Evolutionary conservation across 345 rosid genomes (phyloP).

Genomic region (Physaria fendleri): DNA sequence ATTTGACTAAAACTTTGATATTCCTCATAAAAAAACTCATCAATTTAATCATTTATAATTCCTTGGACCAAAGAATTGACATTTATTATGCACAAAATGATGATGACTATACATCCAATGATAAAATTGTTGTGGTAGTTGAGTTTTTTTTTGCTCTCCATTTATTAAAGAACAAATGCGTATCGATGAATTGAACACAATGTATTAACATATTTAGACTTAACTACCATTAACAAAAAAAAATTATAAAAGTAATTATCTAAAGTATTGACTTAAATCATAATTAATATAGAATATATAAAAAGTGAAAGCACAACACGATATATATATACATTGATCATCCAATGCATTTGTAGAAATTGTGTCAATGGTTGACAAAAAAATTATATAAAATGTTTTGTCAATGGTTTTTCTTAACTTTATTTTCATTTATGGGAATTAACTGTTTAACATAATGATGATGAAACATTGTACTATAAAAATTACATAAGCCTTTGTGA

Average conservation of each 20-base stretch:
- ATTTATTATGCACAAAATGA: background rate
- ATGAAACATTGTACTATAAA: background rate
- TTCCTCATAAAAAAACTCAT: no score
- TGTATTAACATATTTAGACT: background rate
- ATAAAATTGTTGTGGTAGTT: background rate
- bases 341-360: background rate
- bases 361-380: background rate
- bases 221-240: background rate
- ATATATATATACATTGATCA: no score
- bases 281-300: background rate
- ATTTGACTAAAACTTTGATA: background rate
- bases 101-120: conserved; percentile 8
- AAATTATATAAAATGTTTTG: background rate
- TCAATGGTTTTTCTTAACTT: no score
- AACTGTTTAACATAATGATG: background rate
- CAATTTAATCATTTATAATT: background rate
- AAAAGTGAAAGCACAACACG: no score
- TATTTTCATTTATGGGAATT: background rate
- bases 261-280: background rate
- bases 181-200: background rate
- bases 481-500: background rate
- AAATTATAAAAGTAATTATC: background rate
- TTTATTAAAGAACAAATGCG: background rate
- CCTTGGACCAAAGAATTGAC: conserved; percentile 10
- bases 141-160: background rate